These are phyloP conservation scores for Prototheca stagnorum DNA, from an alignment of 163 green algal species.

Conservation along the genomic window DNA sequence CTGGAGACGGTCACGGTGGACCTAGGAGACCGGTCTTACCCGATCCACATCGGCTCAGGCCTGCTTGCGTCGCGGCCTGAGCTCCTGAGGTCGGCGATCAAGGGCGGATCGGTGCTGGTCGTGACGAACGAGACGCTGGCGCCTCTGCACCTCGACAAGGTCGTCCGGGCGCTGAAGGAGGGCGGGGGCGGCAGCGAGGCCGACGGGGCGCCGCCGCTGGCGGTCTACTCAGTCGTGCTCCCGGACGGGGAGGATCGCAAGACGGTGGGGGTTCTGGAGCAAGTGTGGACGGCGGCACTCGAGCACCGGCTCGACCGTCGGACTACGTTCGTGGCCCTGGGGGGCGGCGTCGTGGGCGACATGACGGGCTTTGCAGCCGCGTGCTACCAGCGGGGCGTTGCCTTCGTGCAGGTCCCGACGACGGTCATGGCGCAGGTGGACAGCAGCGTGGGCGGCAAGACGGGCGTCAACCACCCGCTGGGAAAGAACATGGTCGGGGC, in stretches of 20 bases:
- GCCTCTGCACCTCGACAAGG: slow-evolving; percentile 74
- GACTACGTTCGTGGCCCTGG: slow-evolving; percentile 87
- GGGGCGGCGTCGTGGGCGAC: slow-evolving; percentile 92
- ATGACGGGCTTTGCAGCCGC: slow-evolving; percentile 95
- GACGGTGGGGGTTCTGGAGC: slow-evolving; percentile 60
- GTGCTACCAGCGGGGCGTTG: slow-evolving; percentile 86
- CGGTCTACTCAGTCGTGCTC: slow-evolving; percentile 67
- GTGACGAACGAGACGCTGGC: slow-evolving; percentile 94
- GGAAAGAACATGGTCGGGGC: slow-evolving; percentile 99
- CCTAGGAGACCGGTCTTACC: slow-evolving; percentile 78
- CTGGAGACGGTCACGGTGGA: slow-evolving; percentile 42
- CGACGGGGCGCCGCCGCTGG: too few relatives aligned
- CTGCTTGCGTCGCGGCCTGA: slow-evolving; percentile 43
- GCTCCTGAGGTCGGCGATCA: slow-evolving; percentile 68
- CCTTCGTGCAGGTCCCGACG: slow-evolving; percentile 90
- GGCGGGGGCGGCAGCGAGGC: slow-evolving; percentile 5
- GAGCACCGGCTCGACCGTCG: slow-evolving; percentile 25
- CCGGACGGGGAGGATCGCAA: slow-evolving; percentile 94
- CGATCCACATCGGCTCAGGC: slow-evolving; percentile 85
- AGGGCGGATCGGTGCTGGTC: slow-evolving; percentile 77
- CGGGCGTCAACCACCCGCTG: slow-evolving; percentile 94
- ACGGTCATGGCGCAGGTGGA: slow-evolving; percentile 82
- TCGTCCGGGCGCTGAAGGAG: slow-evolving; percentile 15
- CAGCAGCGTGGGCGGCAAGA: slow-evolving; percentile 95
- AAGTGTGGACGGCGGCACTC: slow-evolving; percentile 67